Evolutionary conservation across 305 asterid species (phyloP).

Genomic region (Fraxinus latifolia): DNA sequence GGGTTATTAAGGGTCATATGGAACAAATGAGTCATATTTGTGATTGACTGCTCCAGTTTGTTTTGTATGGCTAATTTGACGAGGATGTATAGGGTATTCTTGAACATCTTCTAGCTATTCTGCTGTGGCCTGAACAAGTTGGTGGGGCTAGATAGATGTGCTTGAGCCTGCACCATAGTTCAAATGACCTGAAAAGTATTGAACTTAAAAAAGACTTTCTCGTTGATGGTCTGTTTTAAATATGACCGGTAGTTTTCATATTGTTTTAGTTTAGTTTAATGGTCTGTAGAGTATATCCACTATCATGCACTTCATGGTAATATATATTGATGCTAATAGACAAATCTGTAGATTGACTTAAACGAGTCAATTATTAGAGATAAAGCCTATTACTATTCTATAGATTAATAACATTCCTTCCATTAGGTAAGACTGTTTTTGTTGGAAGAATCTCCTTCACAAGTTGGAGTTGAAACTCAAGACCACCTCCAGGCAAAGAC

Average conservation of each 20-base stretch:
- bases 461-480: constrained; percentile 39
- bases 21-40: neutral
- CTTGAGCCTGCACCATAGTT: neutral
- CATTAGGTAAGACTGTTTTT: constrained; percentile 48
- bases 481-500: constrained; percentile 53
- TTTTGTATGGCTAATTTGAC: neutral
- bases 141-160: neutral
- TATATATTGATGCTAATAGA: neutral
- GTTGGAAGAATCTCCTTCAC: constrained; percentile 51
- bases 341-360: neutral
- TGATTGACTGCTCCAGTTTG: neutral
- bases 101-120: neutral
- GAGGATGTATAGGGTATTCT: neutral
- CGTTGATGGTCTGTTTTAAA: neutral
- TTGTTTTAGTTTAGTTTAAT: too few relatives aligned
- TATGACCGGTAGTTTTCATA: too few relatives aligned
- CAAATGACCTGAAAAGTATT: neutral
- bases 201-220: neutral
- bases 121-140: neutral
- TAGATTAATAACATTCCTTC: neutral
- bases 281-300: neutral
- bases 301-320: neutral
- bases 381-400: neutral
- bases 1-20: neutral
- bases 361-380: neutral